A percentile compares a stretch with the other conserved stretches of the same genome.
Evolutionary conservation across 2,329 filamentous ascomycete species (phyloP).

Genomic region (Aureobasidium uvarum): DNA sequence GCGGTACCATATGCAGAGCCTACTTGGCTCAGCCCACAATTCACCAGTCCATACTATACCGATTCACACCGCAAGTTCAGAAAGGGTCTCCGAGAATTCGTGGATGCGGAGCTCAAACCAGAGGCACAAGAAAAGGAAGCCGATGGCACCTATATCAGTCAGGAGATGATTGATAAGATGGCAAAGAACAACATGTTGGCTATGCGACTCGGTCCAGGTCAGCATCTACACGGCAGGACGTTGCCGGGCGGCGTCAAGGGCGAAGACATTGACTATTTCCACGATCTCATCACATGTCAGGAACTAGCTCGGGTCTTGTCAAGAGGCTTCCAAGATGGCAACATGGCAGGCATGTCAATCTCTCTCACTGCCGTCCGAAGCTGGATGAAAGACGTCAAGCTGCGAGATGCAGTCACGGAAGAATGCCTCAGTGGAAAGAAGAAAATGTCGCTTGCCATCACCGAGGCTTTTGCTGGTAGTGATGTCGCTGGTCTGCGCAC

Average conservation of each 20-base stretch:
- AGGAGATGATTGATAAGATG: slow-evolving; percentile 75
- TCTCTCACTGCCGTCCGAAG: slow-evolving; percentile 75
- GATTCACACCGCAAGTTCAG: slow-evolving; percentile 69
- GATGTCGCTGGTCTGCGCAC: slow-evolving; percentile 79
- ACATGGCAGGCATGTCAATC: slow-evolving; percentile 84
- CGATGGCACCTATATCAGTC: slow-evolving; percentile 66
- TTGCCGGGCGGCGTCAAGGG: slow-evolving; percentile 70
- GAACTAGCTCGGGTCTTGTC: slow-evolving; percentile 70
- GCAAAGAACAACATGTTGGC: slow-evolving; percentile 70
- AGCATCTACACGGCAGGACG: slow-evolving; percentile 70
- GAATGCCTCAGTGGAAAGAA: slow-evolving; percentile 78
- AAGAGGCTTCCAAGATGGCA: slow-evolving; percentile 81
- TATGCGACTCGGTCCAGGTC: slow-evolving; percentile 80
- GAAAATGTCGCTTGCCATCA: slow-evolving; percentile 85
- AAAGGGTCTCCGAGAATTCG: slow-evolving; percentile 69
- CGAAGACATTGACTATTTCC: slow-evolving; percentile 75
- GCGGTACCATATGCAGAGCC: slow-evolving; percentile 81
- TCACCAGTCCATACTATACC: slow-evolving; percentile 77
- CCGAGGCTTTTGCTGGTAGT: slow-evolving; percentile 81
- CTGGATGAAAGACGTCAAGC: slow-evolving; percentile 66
- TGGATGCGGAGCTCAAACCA: slow-evolving; percentile 66
- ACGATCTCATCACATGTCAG: slow-evolving; percentile 72
- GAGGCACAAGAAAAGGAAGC: slow-evolving; percentile 75
- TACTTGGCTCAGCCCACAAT: slow-evolving; percentile 73
- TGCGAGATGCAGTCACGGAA: slow-evolving; percentile 65